Evolutionary conservation across 2,329 filamentous ascomycete genomes (phyloP).

Genomic region (Blumeriella jaapii): DNA sequence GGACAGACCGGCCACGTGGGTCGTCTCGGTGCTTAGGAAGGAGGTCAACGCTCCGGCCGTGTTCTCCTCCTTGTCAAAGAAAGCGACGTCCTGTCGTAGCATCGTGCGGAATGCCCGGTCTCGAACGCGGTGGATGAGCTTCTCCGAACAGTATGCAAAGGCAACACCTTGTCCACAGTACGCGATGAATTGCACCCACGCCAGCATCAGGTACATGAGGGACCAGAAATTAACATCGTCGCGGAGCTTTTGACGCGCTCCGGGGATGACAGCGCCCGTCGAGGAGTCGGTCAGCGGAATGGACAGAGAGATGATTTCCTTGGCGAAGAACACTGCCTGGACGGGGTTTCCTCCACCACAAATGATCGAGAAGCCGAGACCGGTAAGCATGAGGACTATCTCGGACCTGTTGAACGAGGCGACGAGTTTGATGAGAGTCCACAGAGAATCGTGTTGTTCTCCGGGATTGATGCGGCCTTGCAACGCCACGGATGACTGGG

Average conservation of each 20-base stretch:
- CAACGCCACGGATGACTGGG: conserved; percentile 60
- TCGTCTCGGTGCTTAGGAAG: conserved; percentile 82
- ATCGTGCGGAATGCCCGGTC: conserved; percentile 76
- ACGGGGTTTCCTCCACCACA: conserved; percentile 72
- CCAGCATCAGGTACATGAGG: conserved; percentile 80
- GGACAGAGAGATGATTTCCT: conserved; percentile 66
- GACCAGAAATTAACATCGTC: conserved; percentile 75
- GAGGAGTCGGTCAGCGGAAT: conserved; percentile 28
- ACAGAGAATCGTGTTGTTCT: conserved; percentile 52
- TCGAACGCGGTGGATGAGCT: conserved; percentile 71
- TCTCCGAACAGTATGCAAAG: conserved; percentile 80
- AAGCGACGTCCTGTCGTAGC: conserved; percentile 83
- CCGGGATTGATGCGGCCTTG: conserved; percentile 40
- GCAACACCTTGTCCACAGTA: conserved; percentile 58
- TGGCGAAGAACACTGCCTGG: conserved; percentile 75
- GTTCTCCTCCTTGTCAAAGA: conserved; percentile 85
- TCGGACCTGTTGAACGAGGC: conserved; percentile 68
- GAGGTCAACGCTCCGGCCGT: conserved; percentile 79
- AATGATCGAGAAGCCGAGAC: conserved; percentile 62
- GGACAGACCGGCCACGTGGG: conserved; percentile 76
- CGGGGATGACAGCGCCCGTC: conserved; percentile 34
- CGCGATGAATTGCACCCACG: conserved; percentile 57
- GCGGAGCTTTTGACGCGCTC: conserved; percentile 35
- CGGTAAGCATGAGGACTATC: conserved; percentile 58
- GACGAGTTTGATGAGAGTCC: conserved; percentile 69